Evolutionary conservation across 2,329 filamentous ascomycete species (phyloP).

Genomic region (Apiospora phragmitis): DNA sequence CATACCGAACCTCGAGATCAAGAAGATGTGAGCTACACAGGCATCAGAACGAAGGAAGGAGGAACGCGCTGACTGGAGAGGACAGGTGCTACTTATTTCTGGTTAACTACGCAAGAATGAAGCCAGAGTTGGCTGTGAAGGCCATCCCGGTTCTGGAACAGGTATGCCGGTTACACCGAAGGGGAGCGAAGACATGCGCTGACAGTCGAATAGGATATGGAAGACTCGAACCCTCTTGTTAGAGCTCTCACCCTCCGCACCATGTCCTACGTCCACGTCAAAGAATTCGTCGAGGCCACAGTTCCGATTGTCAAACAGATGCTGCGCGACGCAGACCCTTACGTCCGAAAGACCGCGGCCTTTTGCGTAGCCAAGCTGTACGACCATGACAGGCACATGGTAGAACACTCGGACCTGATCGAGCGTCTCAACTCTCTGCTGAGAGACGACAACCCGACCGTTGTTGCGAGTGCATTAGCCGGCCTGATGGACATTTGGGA

Average conservation of each 20-base stretch:
- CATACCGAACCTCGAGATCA: conserved; percentile 92
- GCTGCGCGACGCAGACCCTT: conserved; percentile 85
- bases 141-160: conserved; percentile 84
- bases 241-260: conserved; percentile 90
- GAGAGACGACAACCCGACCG: conserved; percentile 94
- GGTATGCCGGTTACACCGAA: conserved; percentile 47
- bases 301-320: conserved; percentile 81
- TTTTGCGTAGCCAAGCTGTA: conserved; percentile 98
- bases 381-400: conserved; percentile 88
- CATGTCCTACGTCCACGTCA: conserved; percentile 96
- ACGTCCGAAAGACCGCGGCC: conserved; percentile 95
- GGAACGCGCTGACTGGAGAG: conserved; percentile 29
- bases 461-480: conserved; percentile 91
- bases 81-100: conserved; percentile 93
- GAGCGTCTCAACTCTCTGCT: conserved; percentile 87
- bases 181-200: neutral
- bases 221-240: conserved; percentile 88
- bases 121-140: conserved; percentile 91
- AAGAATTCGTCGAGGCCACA: conserved; percentile 91
- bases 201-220: conserved; percentile 69
- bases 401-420: conserved; percentile 89
- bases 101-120: conserved; percentile 94
- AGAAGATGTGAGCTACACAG: conserved; percentile 80
- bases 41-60: neutral
- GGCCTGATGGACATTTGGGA: conserved; percentile 98